Percentiles rank a stretch among this genome's conserved stretches.
Conservation (phyloP, 75 land plant genomes). For the Pseudotsuga menziesii region DNA sequence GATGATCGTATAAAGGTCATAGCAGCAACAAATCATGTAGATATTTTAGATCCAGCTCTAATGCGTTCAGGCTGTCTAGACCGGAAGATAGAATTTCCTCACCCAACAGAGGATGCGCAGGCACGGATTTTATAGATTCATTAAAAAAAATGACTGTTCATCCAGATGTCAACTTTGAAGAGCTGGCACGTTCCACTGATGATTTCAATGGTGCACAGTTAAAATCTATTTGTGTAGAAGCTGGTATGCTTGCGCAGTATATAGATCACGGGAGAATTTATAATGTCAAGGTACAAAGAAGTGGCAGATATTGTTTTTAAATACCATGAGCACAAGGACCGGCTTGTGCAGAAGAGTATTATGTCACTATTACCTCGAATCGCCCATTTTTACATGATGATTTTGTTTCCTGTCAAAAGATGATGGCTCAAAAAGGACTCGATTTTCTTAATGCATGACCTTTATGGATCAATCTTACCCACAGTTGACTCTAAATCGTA, state of each 20-base stretch:
- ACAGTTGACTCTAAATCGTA: too few relatives aligned
- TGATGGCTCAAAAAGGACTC: too few relatives aligned
- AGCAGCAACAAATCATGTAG: slow-evolving; percentile 96
- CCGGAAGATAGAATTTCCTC: slow-evolving; percentile 95
- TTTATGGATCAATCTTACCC: too few relatives aligned
- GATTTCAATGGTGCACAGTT: too few relatives aligned
- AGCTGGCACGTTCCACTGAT: too few relatives aligned
- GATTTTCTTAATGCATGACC: too few relatives aligned
- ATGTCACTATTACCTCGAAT: slow-evolving; percentile 95
- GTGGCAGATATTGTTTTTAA: slow-evolving; percentile 92
- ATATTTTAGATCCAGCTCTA: slow-evolving; percentile 93
- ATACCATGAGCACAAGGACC: slow-evolving; percentile 86
- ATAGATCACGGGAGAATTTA: slow-evolving; percentile 98
- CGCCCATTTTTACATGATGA: slow-evolving; percentile 97
- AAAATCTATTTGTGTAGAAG: too few relatives aligned
- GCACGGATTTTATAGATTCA: slow-evolving; percentile 95
- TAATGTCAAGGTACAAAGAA: slow-evolving; percentile 99
- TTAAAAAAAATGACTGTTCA: slow-evolving; percentile 94
- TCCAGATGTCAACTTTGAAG: too few relatives aligned
- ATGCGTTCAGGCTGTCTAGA: slow-evolving; percentile 97
- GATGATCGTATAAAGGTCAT: slow-evolving; percentile 79
- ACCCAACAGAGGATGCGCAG: slow-evolving; percentile 95
- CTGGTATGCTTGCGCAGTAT: too few relatives aligned
- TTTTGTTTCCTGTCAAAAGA: too few relatives aligned
- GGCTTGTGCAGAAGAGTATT: slow-evolving; percentile 93